phyloP scores from a whole-genome alignment of 1,284 basidiomycete genomes.

The Exobasidium cylindrosporum region DNA sequence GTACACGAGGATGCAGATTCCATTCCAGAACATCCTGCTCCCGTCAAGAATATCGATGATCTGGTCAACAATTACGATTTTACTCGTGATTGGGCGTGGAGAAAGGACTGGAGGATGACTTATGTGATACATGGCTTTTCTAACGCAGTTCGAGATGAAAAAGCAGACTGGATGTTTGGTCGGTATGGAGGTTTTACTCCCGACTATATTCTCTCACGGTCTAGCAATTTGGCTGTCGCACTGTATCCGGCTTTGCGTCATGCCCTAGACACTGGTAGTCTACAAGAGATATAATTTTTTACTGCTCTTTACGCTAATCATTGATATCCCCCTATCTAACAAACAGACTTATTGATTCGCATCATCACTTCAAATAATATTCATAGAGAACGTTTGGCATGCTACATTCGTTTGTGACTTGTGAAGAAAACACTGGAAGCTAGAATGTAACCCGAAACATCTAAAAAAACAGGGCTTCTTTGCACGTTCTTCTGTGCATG shows the following conservation, averaged over 20 bases:
- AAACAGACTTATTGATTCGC: too few species aligned
- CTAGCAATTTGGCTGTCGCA: constrained; percentile 7
- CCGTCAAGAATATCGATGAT: not conserved
- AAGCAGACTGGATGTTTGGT: constrained; percentile 8
- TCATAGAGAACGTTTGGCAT: too few species aligned
- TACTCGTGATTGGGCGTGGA: constrained; percentile 9
- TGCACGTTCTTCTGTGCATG: too few species aligned
- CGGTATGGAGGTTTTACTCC: constrained; percentile 11
- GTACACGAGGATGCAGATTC: constrained; percentile 7
- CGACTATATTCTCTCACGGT: not conserved
- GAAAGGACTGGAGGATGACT: constrained; percentile 9
- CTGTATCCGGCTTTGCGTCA: constrained; percentile 7
- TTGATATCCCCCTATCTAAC: too few species aligned
- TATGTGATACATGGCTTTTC: constrained; percentile 14
- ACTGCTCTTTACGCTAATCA: too few species aligned
- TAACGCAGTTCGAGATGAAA: constrained; percentile 4
- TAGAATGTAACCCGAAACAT: too few species aligned
- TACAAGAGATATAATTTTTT: constrained; percentile 50
- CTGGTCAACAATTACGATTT: not conserved
- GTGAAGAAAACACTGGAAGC: too few species aligned
- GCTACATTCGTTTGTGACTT: too few species aligned
- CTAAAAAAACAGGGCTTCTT: too few species aligned
- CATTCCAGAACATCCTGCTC: too few species aligned
- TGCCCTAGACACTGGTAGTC: constrained; percentile 1
- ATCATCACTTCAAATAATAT: too few species aligned